Evolutionary conservation across 2,329 filamentous ascomycete genomes (phyloP).

Genomic region (Colletotrichum aenigma): DNA sequence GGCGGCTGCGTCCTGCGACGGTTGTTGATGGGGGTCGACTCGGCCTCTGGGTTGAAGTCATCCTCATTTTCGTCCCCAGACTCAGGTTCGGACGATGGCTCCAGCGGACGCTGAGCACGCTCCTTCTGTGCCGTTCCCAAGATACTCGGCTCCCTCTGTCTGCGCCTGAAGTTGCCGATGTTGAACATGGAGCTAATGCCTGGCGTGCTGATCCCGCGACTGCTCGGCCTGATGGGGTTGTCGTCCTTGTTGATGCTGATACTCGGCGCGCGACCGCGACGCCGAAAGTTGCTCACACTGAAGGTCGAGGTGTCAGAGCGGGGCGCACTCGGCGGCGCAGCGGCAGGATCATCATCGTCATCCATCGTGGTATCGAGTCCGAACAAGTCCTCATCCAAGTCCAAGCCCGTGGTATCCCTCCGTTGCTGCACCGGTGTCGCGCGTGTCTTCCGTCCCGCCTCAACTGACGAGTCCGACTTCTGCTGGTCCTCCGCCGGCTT

Average conservation of each 20-base stretch:
- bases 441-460: slow-evolving; percentile 39
- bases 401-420: slow-evolving; percentile 51
- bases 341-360: slow-evolving; percentile 42
- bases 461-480: slow-evolving; percentile 36
- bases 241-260: slow-evolving; percentile 53
- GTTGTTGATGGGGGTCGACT: slow-evolving; percentile 67
- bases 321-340: slow-evolving; percentile 32
- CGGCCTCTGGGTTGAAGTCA: slow-evolving; percentile 64
- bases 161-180: slow-evolving; percentile 61
- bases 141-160: slow-evolving; percentile 66
- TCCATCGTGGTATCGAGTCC: slow-evolving; percentile 40
- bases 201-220: slow-evolving; percentile 51
- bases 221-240: slow-evolving; percentile 57
- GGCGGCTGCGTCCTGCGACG: slow-evolving; percentile 43
- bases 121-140: slow-evolving; percentile 55
- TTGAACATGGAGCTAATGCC: slow-evolving; percentile 56
- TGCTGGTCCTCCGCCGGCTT: slow-evolving; percentile 27
- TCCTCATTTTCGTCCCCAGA: slow-evolving; percentile 33
- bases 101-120: slow-evolving; percentile 24
- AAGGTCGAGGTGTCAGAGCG: slow-evolving; percentile 51
- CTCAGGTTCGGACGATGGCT: slow-evolving; percentile 19
- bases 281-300: slow-evolving; percentile 51
- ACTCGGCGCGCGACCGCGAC: slow-evolving; percentile 49
- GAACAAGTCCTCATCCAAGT: slow-evolving; percentile 54
- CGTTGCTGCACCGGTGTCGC: slow-evolving; percentile 36